Base-by-base conservation (phyloP, 192 early-diverging fungal genomes). In the Dimargaris cristalligena region DNA sequence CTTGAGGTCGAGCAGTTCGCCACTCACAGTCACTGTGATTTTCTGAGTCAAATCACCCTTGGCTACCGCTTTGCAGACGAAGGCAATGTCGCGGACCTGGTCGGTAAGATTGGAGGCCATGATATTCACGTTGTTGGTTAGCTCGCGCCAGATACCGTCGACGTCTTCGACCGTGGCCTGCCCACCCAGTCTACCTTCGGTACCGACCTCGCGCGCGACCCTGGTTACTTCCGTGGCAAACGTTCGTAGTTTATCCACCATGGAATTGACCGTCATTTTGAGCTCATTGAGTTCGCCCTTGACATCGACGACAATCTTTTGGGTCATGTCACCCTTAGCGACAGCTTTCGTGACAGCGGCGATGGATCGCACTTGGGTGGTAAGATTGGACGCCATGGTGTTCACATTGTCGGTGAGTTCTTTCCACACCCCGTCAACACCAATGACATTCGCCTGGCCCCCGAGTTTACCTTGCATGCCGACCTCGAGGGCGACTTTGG, bases 361-460 rank as follows among this genome's bases (percentile, higher is more conserved):
- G 33, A 54, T 54, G 32, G 52, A n/a, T 18, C 52, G 52, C 32
- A 54, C 52, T 31, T 54, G 52, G 52, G n/a, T 54, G 4, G 52
- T 54, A 20, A 54, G 32, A 30, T 54, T 54, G 29, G 32, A 30
- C 26, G 52, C 52, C 52, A 54, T 54, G 23, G 52, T 54, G 28
- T 54, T 54, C 29, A 54, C 52, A 54, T 54, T 54, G 4, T 54
- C 52, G 13, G 52, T 54, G 26, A 54, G 52, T n/a, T 54, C 52
- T 54, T 54, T 54, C 52, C 52, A 54, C 52, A 29, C 29, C 4
- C 52, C 52, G 28, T 54, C 52, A 9, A 54, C 52, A 8, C 52
- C 52, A 4, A 54, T 29, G 18, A 54, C 52, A 4, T 54, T 29
- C 23, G 52, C 52, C 29, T 54, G 52, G 4, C 52, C 52, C 10